phyloP scores from a whole-genome alignment of 1,284 basidiomycete species.

The Ustilago bromivora region DNA sequence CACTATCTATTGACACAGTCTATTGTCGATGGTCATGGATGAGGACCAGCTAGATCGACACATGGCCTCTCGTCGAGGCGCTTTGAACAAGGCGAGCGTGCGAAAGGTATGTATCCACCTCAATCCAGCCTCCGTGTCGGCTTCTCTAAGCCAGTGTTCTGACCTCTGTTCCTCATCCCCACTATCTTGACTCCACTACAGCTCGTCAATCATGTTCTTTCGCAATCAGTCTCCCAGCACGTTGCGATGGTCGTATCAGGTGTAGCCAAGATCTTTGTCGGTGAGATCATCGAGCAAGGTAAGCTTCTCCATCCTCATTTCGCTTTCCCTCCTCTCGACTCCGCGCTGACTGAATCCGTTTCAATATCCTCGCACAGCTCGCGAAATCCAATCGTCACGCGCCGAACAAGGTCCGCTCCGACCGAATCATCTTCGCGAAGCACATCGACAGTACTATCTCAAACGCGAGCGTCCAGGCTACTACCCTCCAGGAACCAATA shows the following conservation, averaged over 20 bases:
- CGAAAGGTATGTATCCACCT: slow-evolving; percentile 72
- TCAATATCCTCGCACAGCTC: slow-evolving; percentile 71
- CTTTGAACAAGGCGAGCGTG: slow-evolving; percentile 83
- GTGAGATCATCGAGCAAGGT: slow-evolving; percentile 91
- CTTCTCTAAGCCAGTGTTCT: slow-evolving; percentile 69
- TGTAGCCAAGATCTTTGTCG: slow-evolving; percentile 90
- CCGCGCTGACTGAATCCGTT: neutral
- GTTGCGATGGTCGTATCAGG: slow-evolving; percentile 89
- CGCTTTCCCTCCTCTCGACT: neutral
- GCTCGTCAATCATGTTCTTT: slow-evolving; percentile 85
- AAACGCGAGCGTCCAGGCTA: slow-evolving; percentile 75
- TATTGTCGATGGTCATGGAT: slow-evolving; percentile 87
- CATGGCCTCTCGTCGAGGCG: slow-evolving; percentile 85
- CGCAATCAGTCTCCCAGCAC: slow-evolving; percentile 82
- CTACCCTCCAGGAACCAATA: slow-evolving; percentile 57
- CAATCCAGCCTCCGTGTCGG: too few relatives aligned
- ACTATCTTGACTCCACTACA: slow-evolving; percentile 66
- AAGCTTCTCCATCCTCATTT: slow-evolving; percentile 32
- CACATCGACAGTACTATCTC: slow-evolving; percentile 83
- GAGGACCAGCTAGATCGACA: slow-evolving; percentile 86
- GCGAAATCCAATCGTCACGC: slow-evolving; percentile 79
- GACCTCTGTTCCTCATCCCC: neutral
- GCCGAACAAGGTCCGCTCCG: slow-evolving; percentile 81
- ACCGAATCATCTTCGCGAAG: slow-evolving; percentile 87
- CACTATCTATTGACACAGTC: slow-evolving; percentile 56